Percentiles rank a stretch among this genome's conserved stretches.
These are phyloP conservation scores for Triticum timopheevii DNA, from an alignment of 176 grass and related monocot species.

Conservation along the genomic window DNA sequence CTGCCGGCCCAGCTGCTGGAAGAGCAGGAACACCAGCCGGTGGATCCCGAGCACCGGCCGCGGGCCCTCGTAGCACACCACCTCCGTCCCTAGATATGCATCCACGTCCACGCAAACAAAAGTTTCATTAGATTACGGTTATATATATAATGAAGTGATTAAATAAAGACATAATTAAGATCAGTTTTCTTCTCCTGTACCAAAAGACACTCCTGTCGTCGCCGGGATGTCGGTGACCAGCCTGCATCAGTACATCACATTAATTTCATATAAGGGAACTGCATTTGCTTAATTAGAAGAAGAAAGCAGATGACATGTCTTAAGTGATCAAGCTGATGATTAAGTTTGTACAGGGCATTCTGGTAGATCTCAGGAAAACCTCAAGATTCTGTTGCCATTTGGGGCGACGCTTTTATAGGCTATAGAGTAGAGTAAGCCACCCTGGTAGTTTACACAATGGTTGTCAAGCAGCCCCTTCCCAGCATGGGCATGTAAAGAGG, in stretches of 20 bases:
- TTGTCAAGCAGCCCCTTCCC: not conserved
- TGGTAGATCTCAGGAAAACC: not conserved
- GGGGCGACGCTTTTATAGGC: not conserved
- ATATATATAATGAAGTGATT: not conserved
- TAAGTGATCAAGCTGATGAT: not conserved
- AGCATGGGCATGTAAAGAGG: not conserved
- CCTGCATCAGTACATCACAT: slow-evolving; percentile 40
- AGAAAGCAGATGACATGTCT: not conserved
- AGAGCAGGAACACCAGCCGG: slow-evolving; percentile 81
- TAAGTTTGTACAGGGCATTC: not conserved
- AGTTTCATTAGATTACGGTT: not conserved
- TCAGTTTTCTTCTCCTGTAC: slow-evolving; percentile 26
- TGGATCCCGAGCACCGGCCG: slow-evolving; percentile 82
- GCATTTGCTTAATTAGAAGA: not conserved
- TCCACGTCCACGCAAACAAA: not conserved
- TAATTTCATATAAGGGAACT: not conserved
- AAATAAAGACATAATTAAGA: not conserved
- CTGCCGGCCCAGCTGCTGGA: slow-evolving; percentile 68
- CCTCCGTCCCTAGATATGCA: slow-evolving; percentile 44
- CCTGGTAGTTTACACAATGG: not conserved
- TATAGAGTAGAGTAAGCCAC: too few species aligned
- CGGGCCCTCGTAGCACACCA: slow-evolving; percentile 70
- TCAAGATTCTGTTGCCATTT: not conserved
- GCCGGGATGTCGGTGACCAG: slow-evolving; percentile 84
- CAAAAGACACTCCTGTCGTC: slow-evolving; percentile 59